These are phyloP conservation scores for Rhodotorula graminis DNA, from an alignment of 768 basidiomycete genomes.

Conservation along the genomic window DNA sequence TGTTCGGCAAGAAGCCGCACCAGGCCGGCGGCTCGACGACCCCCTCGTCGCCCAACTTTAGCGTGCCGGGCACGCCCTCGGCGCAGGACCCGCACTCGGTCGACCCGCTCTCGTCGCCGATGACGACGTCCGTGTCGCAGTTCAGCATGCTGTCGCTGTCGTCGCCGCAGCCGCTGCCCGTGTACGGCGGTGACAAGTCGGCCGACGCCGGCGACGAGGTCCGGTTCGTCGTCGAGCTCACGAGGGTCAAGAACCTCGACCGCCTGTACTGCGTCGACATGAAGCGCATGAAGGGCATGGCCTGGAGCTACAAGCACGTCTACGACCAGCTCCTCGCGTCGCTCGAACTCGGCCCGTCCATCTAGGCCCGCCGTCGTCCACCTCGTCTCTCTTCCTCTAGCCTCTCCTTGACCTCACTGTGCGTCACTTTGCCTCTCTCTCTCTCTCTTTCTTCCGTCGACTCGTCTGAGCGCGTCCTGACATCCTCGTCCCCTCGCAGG, in stretches of 20 bases:
- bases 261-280: conserved; percentile 90
- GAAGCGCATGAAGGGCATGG: conserved; percentile 81
- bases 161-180: conserved; percentile 52
- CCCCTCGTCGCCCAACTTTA: background rate
- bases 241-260: conserved; percentile 78
- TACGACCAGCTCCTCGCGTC: conserved; percentile 41
- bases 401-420: too few species aligned
- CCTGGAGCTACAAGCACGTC: conserved; percentile 45
- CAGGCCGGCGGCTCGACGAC: background rate
- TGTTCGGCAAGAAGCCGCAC: conserved; percentile 14
- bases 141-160: conserved; percentile 28
- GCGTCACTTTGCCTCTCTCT: background rate
- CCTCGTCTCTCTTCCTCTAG: background rate
- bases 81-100: conserved; percentile 1
- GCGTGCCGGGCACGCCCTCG: background rate
- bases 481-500: too few species aligned
- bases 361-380: background rate
- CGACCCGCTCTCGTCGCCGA: conserved; percentile 27
- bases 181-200: conserved; percentile 69
- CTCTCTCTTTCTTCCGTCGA: background rate
- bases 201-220: conserved; percentile 93
- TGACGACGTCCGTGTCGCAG: conserved; percentile 27
- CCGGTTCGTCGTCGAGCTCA: conserved; percentile 90
- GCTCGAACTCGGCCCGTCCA: conserved; percentile 20
- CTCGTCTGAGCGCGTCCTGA: too few species aligned